Conservation (phyloP, 108 stramenopile genomes). For the Cyclotella sp. region DNA sequence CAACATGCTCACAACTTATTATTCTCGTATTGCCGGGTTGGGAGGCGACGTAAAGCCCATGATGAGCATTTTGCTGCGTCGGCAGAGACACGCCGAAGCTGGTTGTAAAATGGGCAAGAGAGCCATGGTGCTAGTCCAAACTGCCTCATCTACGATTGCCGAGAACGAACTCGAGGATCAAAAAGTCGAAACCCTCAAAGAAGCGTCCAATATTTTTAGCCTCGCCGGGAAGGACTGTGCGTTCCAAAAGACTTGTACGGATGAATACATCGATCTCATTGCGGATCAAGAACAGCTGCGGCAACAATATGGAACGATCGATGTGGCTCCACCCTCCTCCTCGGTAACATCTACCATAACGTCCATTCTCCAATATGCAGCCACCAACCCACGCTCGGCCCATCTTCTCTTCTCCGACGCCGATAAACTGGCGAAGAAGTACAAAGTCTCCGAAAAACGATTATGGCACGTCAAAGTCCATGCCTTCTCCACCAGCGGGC, state of each 20-base stretch:
- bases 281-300: slow-evolving; percentile 79
- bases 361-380: slow-evolving; percentile 70
- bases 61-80: slow-evolving; percentile 62
- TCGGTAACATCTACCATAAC: slow-evolving; percentile 74
- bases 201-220: slow-evolving; percentile 75
- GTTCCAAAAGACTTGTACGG: slow-evolving; percentile 80
- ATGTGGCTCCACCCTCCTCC: slow-evolving; percentile 73
- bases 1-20: slow-evolving; percentile 62
- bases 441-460: slow-evolving; percentile 85
- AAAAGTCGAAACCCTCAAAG: slow-evolving; percentile 44
- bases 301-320: slow-evolving; percentile 59
- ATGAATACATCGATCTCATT: slow-evolving; percentile 77
- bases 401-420: slow-evolving; percentile 75
- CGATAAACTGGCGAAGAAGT: slow-evolving; percentile 86
- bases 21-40: slow-evolving; percentile 30
- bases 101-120: slow-evolving; percentile 66
- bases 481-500: slow-evolving; percentile 73
- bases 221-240: slow-evolving; percentile 75
- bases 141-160: slow-evolving; percentile 43
- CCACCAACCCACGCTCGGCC: slow-evolving; percentile 66
- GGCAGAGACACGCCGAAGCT: slow-evolving; percentile 65
- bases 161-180: slow-evolving; percentile 27
- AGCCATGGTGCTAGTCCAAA: slow-evolving; percentile 54
- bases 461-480: slow-evolving; percentile 86
- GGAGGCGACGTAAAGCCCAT: slow-evolving; percentile 57